A percentile compares a stretch with the other conserved stretches of the same genome.
phyloP scores from a whole-genome alignment of 2,329 filamentous ascomycete species.

The Knoxdaviesia capensis region DNA sequence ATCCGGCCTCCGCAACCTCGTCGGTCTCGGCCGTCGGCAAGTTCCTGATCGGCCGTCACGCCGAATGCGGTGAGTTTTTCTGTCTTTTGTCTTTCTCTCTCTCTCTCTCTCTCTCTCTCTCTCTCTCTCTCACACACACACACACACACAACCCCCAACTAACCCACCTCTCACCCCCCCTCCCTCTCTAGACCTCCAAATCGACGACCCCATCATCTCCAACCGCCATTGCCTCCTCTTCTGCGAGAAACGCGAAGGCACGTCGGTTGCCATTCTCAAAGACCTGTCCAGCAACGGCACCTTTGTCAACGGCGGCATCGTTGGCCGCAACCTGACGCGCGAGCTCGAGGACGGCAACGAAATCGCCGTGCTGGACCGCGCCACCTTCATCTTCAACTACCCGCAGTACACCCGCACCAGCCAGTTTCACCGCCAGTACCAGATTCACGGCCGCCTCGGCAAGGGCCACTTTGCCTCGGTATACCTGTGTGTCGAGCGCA shows the following conservation, averaged over 20 bases:
- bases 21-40: conserved; percentile 12
- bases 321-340: conserved; percentile 80
- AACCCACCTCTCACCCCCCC: neutral
- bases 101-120: neutral
- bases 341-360: conserved; percentile 83
- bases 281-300: conserved; percentile 94
- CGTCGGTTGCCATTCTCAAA: conserved; percentile 59
- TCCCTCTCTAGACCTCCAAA: conserved; percentile 34
- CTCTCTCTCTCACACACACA: too few species aligned
- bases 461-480: conserved; percentile 94
- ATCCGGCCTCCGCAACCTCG: conserved; percentile 22
- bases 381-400: conserved; percentile 81
- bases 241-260: conserved; percentile 33
- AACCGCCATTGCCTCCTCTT: conserved; percentile 66
- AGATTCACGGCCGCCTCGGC: conserved; percentile 63
- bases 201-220: conserved; percentile 64
- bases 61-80: conserved; percentile 61
- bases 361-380: conserved; percentile 67
- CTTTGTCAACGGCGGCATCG: conserved; percentile 77
- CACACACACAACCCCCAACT: neutral
- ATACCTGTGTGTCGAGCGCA: conserved; percentile 74
- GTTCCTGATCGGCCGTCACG: conserved; percentile 81
- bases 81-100: neutral
- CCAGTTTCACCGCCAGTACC: conserved; percentile 73
- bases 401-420: conserved; percentile 55